phyloP scores from a whole-genome alignment of 129 eudicot species.

The Flaveria bidentis region DNA sequence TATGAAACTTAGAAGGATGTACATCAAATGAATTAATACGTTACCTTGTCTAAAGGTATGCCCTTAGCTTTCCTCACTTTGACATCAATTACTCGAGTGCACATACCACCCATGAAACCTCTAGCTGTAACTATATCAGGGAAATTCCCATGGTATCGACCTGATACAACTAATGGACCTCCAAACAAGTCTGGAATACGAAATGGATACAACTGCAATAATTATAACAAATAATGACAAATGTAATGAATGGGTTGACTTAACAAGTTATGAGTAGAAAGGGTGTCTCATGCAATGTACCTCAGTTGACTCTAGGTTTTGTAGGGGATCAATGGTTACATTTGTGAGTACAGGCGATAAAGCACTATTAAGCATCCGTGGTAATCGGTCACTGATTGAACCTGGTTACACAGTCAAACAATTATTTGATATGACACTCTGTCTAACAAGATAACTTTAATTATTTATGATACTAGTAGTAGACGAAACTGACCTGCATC shows the following conservation, averaged over 20 bases:
- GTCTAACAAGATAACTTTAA: not conserved
- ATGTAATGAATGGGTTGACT: not conserved
- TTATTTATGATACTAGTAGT: constrained; percentile 4
- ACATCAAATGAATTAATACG: not conserved
- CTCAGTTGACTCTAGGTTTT: constrained; percentile 63
- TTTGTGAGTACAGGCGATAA: constrained; percentile 64
- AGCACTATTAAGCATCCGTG: constrained; percentile 51
- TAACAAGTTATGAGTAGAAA: constrained; percentile 10
- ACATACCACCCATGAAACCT: constrained; percentile 70
- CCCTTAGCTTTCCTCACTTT: constrained; percentile 59
- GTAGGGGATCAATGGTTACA: constrained; percentile 53
- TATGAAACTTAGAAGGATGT: not conserved
- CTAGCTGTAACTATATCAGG: constrained; percentile 54
- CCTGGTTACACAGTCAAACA: constrained; percentile 44
- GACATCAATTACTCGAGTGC: constrained; percentile 40
- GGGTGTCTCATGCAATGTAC: constrained; percentile 41
- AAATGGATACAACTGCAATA: constrained; percentile 66
- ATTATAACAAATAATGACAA: constrained; percentile 4
- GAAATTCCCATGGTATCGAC: constrained; percentile 69
- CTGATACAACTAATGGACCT: constrained; percentile 70
- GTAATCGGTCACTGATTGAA: constrained; percentile 53
- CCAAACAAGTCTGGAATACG: constrained; percentile 66
- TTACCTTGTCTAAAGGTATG: constrained; percentile 75
- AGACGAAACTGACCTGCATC: constrained; percentile 61
- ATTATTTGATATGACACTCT: not conserved